A percentile compares a stretch with the other conserved stretches of the same genome.
phyloP scores from a whole-genome alignment of 345 rosid genomes.

The Populus tremula region DNA sequence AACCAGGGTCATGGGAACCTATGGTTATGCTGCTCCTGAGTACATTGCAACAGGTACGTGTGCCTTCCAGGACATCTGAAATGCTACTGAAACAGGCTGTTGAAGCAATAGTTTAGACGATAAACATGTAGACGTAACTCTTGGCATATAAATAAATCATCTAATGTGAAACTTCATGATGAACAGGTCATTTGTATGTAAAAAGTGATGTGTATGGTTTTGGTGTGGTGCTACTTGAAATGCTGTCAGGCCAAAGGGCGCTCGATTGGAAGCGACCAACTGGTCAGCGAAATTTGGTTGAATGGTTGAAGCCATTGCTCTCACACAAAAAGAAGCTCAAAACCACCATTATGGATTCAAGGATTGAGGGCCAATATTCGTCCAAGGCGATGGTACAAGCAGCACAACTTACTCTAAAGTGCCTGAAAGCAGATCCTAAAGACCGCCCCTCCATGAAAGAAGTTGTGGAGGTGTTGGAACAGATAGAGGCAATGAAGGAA shows the following conservation, averaged over 20 bases:
- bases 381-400: conserved; percentile 38
- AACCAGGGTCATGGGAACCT: conserved; percentile 42
- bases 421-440: conserved; percentile 46
- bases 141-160: background rate
- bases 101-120: background rate
- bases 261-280: conserved; percentile 36
- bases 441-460: conserved; percentile 58
- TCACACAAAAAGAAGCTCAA: conserved; percentile 41
- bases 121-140: background rate
- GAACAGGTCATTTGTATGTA: conserved; percentile 57
- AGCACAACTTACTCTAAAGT: conserved; percentile 44
- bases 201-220: conserved; percentile 73
- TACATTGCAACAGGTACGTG: conserved; percentile 58
- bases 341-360: conserved; percentile 33
- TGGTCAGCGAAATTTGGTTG: conserved; percentile 49
- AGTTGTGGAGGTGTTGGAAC: conserved; percentile 53
- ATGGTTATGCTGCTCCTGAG: conserved; percentile 65
- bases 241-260: conserved; percentile 54
- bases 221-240: conserved; percentile 62
- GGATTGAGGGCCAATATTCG: conserved; percentile 57
- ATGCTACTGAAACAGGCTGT: background rate
- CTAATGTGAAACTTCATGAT: background rate
- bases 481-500: conserved; percentile 35
- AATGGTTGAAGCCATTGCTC: conserved; percentile 51
- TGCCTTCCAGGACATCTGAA: background rate